Base-by-base conservation (phyloP, 495 filamentous ascomycete species). In the Astrothelium macrocarpum region DNA sequence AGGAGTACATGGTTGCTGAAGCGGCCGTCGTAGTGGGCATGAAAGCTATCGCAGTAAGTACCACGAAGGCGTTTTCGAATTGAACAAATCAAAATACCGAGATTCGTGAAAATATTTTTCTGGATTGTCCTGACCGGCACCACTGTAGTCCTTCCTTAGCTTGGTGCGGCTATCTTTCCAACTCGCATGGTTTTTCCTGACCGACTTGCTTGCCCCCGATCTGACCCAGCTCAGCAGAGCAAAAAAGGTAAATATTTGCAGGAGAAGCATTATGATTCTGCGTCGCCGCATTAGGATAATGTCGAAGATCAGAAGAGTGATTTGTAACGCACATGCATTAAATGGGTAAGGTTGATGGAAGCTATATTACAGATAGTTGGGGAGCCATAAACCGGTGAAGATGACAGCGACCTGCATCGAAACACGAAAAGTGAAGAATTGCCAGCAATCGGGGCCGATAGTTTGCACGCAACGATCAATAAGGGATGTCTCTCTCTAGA, bases 21-120 rank as follows among this genome's bases (percentile, higher is more conserved):
- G 46, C 74, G 72, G 64, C 71, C 74, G 56, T 76, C 74, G 62
- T 73, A 72, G 61, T 76, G 74, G 11, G 68, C 53, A 62, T 71
- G 65, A 66, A 75, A 75, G 31, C 66, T 65, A 62, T 26, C 58
- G 16, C 7, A 12, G 39, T 53, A 14, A 9, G 18, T 12, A 59
- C 26, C 45, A 39, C 14, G 9, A 26, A 26, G 53, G 7, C 28
- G 39, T 31, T 26, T n/a, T n/a, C n/a, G n/a, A n/a, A 7, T 32
- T 20, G 43, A 28, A 20, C 32, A 25, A 18, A 18, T 23, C 14
- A 66, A 65, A 18, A 63, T 68, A 67, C 14, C 62, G 68, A 23
- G 71, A 68, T 60, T 73, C 71, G 53, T 73, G 71, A 56, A 73
- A 73, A 63, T 73, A 73, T 43, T 73, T 73, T 9, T 66, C 67